Evolutionary conservation across 1,139 yeast species (phyloP).

Genomic region (Candida glucosophila): DNA sequence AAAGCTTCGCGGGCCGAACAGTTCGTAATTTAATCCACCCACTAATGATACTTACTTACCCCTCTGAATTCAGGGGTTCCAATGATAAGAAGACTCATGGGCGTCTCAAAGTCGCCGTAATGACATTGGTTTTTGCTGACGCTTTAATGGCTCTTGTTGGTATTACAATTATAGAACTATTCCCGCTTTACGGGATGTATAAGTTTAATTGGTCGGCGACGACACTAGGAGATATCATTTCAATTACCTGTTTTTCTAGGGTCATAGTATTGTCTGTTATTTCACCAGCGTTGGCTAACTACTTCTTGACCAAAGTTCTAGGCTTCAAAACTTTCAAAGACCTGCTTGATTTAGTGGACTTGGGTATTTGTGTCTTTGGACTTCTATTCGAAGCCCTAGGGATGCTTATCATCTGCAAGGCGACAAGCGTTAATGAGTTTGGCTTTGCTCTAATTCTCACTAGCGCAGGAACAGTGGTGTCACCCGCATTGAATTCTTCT

Average conservation of each 20-base stretch:
- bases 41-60: conserved; percentile 29
- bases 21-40: conserved; percentile 34
- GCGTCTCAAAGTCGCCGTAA: conserved; percentile 23
- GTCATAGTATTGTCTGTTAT: conserved; percentile 25
- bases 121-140: conserved; percentile 41
- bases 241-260: conserved; percentile 41
- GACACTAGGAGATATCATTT: conserved; percentile 51
- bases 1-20: conserved; percentile 1
- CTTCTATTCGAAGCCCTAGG: conserved; percentile 34
- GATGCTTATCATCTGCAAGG: conserved; percentile 18
- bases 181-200: conserved; percentile 52
- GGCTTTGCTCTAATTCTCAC: conserved; percentile 24
- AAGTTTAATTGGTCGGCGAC: conserved; percentile 51
- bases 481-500: conserved; percentile 28
- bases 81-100: background rate
- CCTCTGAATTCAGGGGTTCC: conserved; percentile 13
- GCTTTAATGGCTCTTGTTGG: conserved; percentile 30
- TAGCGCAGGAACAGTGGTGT: conserved; percentile 35
- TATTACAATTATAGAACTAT: conserved; percentile 34
- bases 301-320: conserved; percentile 16
- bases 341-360: conserved; percentile 50
- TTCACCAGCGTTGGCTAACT: conserved; percentile 25
- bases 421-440: conserved; percentile 10
- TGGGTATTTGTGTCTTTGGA: conserved; percentile 23
- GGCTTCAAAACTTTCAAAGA: conserved; percentile 26